phyloP scores from a whole-genome alignment of 441 rosid species.

The Populus trichocarpa region DNA sequence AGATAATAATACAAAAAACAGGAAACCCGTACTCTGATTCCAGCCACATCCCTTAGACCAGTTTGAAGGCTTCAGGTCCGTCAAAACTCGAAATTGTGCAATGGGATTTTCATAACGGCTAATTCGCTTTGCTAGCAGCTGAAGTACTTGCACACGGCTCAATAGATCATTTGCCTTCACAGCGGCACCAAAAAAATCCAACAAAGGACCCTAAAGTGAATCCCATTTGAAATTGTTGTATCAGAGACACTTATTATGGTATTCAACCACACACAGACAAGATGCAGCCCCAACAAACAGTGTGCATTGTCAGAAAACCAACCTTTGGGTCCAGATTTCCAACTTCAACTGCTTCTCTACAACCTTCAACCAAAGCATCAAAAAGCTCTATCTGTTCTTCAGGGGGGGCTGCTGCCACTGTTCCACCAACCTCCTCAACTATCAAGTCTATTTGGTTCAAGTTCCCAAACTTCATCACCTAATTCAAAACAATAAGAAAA shows the following conservation, averaged over 20 bases:
- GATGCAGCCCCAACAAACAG: background rate
- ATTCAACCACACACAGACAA: background rate
- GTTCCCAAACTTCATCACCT: constrained; percentile 96
- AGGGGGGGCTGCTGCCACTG: constrained; percentile 65
- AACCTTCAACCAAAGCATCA: constrained; percentile 82
- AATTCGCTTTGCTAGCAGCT: constrained; percentile 81
- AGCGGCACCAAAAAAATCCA: constrained; percentile 95
- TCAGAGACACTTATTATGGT: background rate
- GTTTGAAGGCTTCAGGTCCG: constrained; percentile 91
- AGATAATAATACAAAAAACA: background rate
- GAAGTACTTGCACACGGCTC: constrained; percentile 85
- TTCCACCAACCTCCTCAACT: constrained; percentile 87
- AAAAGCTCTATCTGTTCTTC: constrained; percentile 91
- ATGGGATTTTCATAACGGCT: constrained; percentile 77
- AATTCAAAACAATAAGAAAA: background rate
- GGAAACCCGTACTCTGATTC: constrained; percentile 73
- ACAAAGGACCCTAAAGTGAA: constrained; percentile 70
- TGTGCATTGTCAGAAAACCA: constrained; percentile 2
- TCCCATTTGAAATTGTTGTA: constrained; percentile 12
- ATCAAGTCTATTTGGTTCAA: constrained; percentile 67
- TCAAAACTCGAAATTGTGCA: constrained; percentile 81
- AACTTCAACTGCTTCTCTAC: constrained; percentile 69
- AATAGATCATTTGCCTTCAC: constrained; percentile 86
- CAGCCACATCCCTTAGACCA: constrained; percentile 99
- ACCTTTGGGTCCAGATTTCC: constrained; percentile 82